Percentiles rank a stretch among this genome's conserved stretches.
Evolutionary conservation across 371 early-diverging fungal genomes (phyloP).

Genomic region (Zychaea mexicana): DNA sequence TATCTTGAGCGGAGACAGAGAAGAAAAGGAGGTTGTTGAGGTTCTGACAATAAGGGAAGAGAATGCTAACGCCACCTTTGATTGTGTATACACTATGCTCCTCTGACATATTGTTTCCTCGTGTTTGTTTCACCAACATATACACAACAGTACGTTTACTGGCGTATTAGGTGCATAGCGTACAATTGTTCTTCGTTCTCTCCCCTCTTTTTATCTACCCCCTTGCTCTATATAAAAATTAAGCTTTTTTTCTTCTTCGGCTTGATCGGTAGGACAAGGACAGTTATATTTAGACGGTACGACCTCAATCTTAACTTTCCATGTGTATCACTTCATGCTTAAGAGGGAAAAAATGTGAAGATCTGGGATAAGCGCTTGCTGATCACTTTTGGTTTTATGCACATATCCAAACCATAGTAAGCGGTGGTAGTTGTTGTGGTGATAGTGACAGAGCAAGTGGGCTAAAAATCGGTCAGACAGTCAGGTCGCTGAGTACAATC

Average conservation of each 20-base stretch:
- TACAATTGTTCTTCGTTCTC: neutral
- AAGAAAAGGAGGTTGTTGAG: too few species aligned
- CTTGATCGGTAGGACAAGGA: constrained; percentile 1
- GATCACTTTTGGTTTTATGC: neutral
- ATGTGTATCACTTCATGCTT: neutral
- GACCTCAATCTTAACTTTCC: neutral
- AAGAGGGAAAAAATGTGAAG: neutral
- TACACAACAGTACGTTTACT: neutral
- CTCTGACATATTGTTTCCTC: neutral
- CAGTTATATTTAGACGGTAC: neutral
- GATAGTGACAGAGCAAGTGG: too few species aligned
- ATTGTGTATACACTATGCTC: neutral
- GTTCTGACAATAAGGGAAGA: neutral
- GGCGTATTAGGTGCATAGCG: neutral
- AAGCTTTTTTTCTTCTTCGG: constrained; percentile 3
- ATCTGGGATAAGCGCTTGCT: neutral
- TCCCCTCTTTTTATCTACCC: neutral
- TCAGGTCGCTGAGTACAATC: too few species aligned
- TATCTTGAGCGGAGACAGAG: too few species aligned
- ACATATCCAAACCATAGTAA: neutral
- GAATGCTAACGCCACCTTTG: neutral
- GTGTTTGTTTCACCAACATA: neutral
- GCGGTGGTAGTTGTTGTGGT: neutral
- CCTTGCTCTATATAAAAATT: neutral
- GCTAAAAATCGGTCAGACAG: too few species aligned